Evolutionary conservation across 768 basidiomycete species (phyloP), one percentile per base, ranked within the genome.

Genomic region (Daedaleopsis sinensis): DNA sequence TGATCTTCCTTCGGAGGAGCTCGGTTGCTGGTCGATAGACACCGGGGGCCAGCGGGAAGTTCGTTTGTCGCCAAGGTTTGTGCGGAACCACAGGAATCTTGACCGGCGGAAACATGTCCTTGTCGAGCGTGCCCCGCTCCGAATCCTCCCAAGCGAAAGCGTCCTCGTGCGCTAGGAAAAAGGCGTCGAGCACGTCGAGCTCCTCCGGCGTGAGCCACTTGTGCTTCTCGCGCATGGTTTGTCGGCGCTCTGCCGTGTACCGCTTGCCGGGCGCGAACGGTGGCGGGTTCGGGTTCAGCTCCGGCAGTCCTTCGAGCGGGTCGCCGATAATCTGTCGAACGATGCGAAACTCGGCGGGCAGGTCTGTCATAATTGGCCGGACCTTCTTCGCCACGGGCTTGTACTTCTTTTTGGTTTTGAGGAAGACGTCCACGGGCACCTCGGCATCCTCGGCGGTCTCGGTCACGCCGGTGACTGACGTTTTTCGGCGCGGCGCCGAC

Each of bases 1-100:
- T 69, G 13, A 80, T 71, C 59, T 81, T 81, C 1, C 65, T 59
- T 19, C 72, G 67, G 10, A 80, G 68, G 1, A 79, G 50, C 5
- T 66, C 43, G 18, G 64, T 62, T 12, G 80, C 72, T 55, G 77
- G 58, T 12, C 76, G 55, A 35, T 46, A 55, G 38, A 68, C 56
- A 0, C 70, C 72, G 0, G 66, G 68, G 11, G 68, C 70, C 13
- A 72, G 64, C 0, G 70, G 61, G 62, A 72, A 27, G 74, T 75
- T 44, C 67, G 66, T 36, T 68, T 67, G 62, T 11, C 60, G 62
- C 67, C 70, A 74, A 0, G 71, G 70, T 1, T 52, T 67, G 21
- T 52, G 52, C 5, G 16, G n/a, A 13, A 52, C 23, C 16, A 35
- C 32, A 0, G 52, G 32, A 18, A 52, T 35, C n/a, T 32, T 27